Evolutionary conservation across 129 eudicot genomes (phyloP).

Genomic region (Deinandra increscens): DNA sequence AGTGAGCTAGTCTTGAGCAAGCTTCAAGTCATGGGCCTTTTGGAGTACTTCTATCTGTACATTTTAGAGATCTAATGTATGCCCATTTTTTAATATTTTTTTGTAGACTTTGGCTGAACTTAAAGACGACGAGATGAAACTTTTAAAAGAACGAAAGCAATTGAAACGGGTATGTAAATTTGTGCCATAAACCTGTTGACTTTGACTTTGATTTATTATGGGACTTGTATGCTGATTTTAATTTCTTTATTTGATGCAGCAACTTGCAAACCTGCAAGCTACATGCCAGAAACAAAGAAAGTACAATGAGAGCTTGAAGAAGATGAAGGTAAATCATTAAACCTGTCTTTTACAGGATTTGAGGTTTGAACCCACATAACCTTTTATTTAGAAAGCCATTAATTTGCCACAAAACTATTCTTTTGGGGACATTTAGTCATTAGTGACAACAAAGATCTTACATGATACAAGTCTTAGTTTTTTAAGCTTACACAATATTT

Average conservation of each 20-base stretch:
- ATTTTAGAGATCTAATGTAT: not conserved
- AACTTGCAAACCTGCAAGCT: conserved; percentile 31
- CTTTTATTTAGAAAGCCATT: too few relatives aligned
- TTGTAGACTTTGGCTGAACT: conserved; percentile 43
- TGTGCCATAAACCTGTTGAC: not conserved
- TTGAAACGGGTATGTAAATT: conserved; percentile 30
- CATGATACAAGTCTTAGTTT: not conserved
- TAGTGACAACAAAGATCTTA: not conserved
- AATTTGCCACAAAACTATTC: too few relatives aligned
- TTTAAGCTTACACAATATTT: too few relatives aligned
- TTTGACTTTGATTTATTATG: conserved; percentile 1
- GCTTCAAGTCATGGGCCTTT: too few relatives aligned
- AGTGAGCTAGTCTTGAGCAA: too few relatives aligned
- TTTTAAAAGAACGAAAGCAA: conserved; percentile 41
- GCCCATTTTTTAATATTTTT: not conserved
- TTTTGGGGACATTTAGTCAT: too few relatives aligned
- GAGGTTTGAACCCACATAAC: too few relatives aligned
- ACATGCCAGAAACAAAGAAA: conserved; percentile 25
- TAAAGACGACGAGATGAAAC: conserved; percentile 30
- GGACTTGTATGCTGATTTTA: conserved; percentile 7
- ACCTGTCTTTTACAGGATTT: too few relatives aligned
- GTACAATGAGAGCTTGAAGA: conserved; percentile 37
- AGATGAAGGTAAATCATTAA: conserved; percentile 50
- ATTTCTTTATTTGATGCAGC: conserved; percentile 24
- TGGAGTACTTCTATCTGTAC: too few relatives aligned